These are phyloP conservation scores for Phytophthora fragariaefolia DNA, from an alignment of 352 stramenopile genomes.

Conservation along the genomic window DNA sequence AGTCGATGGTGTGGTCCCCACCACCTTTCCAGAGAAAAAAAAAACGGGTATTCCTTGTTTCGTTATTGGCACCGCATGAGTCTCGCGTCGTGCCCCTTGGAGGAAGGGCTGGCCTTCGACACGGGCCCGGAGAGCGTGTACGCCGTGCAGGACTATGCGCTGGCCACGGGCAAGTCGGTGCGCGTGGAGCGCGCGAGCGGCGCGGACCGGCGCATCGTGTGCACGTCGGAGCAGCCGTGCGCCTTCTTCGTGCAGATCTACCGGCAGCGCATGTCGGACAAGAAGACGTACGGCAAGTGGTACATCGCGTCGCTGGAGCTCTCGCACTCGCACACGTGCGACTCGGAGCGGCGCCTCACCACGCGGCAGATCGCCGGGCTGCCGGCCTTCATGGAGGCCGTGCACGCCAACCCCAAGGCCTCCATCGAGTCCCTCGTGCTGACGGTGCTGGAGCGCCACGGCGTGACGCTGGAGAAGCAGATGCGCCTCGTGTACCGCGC, in stretches of 20 bases:
- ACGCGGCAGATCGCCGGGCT: constrained; percentile 36
- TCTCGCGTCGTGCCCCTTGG: constrained; percentile 18
- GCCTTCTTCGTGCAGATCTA: constrained; percentile 46
- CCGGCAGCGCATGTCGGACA: constrained; percentile 31
- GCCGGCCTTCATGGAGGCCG: constrained; percentile 24
- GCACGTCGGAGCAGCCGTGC: constrained; percentile 27
- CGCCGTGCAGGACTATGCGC: constrained; percentile 44
- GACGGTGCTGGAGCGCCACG: constrained; percentile 28
- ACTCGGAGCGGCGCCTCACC: constrained; percentile 22
- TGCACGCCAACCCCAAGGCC: constrained; percentile 23
- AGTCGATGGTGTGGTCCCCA: background rate
- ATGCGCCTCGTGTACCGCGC: constrained; percentile 40
- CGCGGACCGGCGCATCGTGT: constrained; percentile 35
- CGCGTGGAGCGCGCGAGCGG: constrained; percentile 34
- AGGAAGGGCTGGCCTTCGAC: constrained; percentile 34
- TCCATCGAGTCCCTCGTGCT: constrained; percentile 27
- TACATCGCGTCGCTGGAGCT: constrained; percentile 39
- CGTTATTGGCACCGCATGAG: constrained; percentile 26
- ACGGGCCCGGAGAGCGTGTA: constrained; percentile 29
- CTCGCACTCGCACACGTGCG: constrained; percentile 32
- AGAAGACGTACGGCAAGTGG: constrained; percentile 42
- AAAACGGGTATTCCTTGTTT: background rate
- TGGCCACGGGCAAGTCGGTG: constrained; percentile 34
- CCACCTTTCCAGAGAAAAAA: background rate
- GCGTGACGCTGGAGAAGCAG: constrained; percentile 30